phyloP scores from a whole-genome alignment of 2,329 filamentous ascomycete species.

The Monilinia aucupariae region DNA sequence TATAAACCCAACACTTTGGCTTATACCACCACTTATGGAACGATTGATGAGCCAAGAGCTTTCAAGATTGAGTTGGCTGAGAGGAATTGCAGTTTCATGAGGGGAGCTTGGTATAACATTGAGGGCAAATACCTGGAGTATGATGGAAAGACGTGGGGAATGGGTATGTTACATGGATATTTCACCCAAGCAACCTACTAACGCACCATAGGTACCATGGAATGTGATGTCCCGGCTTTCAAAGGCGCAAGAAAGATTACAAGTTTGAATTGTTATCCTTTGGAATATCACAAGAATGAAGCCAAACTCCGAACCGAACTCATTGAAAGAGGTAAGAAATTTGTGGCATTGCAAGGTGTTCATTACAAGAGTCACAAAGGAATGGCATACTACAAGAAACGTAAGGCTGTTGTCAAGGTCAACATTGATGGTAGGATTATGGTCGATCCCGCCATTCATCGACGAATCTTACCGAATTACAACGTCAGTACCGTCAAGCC shows the following conservation, averaged over 20 bases:
- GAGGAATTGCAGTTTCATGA: conserved; percentile 63
- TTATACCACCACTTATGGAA: conserved; percentile 72
- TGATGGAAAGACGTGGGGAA: conserved; percentile 79
- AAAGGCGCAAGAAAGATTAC: conserved; percentile 79
- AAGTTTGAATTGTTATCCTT: conserved; percentile 68
- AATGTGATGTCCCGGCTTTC: conserved; percentile 67
- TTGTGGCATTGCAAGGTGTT: conserved; percentile 73
- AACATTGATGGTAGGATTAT: conserved; percentile 84
- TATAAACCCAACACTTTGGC: conserved; percentile 83
- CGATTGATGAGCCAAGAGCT: conserved; percentile 67
- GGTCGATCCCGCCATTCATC: conserved; percentile 78
- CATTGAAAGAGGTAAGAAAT: conserved; percentile 77
- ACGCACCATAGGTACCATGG: conserved; percentile 43
- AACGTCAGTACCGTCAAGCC: conserved; percentile 67
- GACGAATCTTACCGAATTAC: conserved; percentile 83
- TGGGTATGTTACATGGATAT: conserved; percentile 43
- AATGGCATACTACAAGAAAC: conserved; percentile 79
- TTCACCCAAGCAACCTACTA: conserved; percentile 13
- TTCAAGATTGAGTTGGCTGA: conserved; percentile 76
- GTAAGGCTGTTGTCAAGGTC: conserved; percentile 68
- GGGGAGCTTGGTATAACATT: conserved; percentile 69
- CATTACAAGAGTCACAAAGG: conserved; percentile 80
- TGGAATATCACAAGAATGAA: conserved; percentile 73
- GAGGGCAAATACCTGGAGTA: conserved; percentile 80
- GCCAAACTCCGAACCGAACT: conserved; percentile 58